These are phyloP conservation scores for Elsinoe fawcettii DNA, from an alignment of 2,329 filamentous ascomycete genomes.

Conservation along the genomic window DNA sequence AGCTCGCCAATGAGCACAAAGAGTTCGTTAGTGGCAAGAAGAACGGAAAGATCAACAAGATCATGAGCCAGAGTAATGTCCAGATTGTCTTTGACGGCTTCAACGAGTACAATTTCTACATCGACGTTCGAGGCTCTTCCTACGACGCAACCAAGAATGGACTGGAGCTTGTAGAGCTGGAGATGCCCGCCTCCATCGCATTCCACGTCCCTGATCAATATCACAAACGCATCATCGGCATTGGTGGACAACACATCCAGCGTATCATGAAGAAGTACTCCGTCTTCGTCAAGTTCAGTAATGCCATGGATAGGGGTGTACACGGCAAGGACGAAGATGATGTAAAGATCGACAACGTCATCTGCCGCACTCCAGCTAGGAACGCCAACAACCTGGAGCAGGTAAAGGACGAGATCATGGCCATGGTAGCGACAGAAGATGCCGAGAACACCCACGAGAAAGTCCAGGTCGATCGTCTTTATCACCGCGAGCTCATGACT, in stretches of 20 bases:
- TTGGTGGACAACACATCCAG: conserved; percentile 96
- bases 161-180: conserved; percentile 86
- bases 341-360: conserved; percentile 97
- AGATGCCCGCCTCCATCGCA: conserved; percentile 98
- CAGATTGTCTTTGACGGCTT: conserved; percentile 99
- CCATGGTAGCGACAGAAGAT: conserved; percentile 97
- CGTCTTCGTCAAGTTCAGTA: conserved; percentile 98
- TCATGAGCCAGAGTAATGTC: conserved; percentile 98
- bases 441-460: conserved; percentile 94
- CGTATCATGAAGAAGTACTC: conserved; percentile 99
- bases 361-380: conserved; percentile 91
- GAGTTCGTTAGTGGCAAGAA: conserved; percentile 99
- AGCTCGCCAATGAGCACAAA: conserved; percentile 98
- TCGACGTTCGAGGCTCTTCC: conserved; percentile 85
- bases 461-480: conserved; percentile 87
- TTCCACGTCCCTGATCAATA: conserved; percentile 99
- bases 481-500: conserved; percentile 86
- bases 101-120: conserved; percentile 99
- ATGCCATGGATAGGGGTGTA: conserved; percentile 93
- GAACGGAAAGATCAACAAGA: conserved; percentile 99
- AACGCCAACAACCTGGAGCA: conserved; percentile 95
- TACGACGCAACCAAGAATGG: conserved; percentile 95
- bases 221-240: conserved; percentile 98
- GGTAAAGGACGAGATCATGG: conserved; percentile 97
- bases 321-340: conserved; percentile 95